Conservation (phyloP, 192 early-diverging fungal genomes). For the Rhizophagus sp. region DNA sequence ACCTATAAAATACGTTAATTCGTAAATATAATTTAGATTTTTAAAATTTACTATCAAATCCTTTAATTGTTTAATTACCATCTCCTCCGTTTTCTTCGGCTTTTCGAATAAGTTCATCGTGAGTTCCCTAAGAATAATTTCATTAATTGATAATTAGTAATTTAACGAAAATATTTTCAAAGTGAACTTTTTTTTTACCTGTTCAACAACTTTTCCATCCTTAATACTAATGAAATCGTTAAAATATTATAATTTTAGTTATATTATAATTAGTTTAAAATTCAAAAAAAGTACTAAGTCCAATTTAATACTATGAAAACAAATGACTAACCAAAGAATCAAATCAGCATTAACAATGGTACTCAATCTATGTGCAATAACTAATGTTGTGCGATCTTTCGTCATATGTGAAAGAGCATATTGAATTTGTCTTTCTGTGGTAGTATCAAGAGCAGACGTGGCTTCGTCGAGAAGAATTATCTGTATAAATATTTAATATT, state of each 20-base stretch:
- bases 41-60: background rate
- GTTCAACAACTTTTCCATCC: conserved; percentile 61
- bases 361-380: conserved; percentile 83
- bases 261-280: background rate
- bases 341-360: conserved; percentile 83
- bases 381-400: conserved; percentile 80
- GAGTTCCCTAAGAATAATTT: conserved; percentile 77
- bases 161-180: too few relatives aligned
- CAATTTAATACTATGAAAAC: background rate
- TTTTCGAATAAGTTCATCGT: conserved; percentile 68
- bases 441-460: conserved; percentile 75
- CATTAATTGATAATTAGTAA: conserved; percentile 74
- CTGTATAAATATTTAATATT: conserved; percentile 1
- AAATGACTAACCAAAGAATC: conserved; percentile 24
- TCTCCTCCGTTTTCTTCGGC: conserved; percentile 39
- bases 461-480: conserved; percentile 86
- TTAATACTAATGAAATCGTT: conserved; percentile 48
- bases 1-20: conserved; percentile 36
- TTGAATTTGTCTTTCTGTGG: conserved; percentile 79
- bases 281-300: background rate
- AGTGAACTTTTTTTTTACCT: conserved; percentile 41
- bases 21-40: background rate
- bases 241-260: background rate
- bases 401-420: conserved; percentile 75
- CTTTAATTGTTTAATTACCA: conserved; percentile 33